These are phyloP conservation scores for Rehmannia glutinosa DNA, from an alignment of 257 asterid species.

Conservation along the genomic window DNA sequence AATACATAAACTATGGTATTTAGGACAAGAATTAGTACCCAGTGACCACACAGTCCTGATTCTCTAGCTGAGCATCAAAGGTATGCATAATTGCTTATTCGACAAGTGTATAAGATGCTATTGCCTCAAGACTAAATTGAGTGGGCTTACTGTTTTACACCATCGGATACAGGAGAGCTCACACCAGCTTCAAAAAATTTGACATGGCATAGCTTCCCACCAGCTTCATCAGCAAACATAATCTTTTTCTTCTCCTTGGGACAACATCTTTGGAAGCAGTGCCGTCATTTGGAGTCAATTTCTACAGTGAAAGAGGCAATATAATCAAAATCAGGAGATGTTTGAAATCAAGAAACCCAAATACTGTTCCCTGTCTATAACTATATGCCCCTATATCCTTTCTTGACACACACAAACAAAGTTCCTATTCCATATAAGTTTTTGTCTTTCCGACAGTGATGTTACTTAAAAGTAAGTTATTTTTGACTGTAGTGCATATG, in stretches of 20 bases:
- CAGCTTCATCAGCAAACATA: slow-evolving; percentile 63
- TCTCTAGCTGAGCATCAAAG: background rate
- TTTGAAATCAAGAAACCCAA: background rate
- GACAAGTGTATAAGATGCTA: background rate
- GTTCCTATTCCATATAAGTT: background rate
- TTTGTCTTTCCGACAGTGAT: background rate
- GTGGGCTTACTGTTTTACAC: slow-evolving; percentile 11
- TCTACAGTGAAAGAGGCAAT: slow-evolving; percentile 24
- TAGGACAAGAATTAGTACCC: background rate
- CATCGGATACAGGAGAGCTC: slow-evolving; percentile 16
- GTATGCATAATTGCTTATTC: background rate
- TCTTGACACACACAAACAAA: background rate
- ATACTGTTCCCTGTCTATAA: background rate
- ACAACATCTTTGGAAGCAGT: slow-evolving; percentile 21
- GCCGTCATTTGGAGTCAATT: slow-evolving; percentile 25
- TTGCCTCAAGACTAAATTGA: background rate
- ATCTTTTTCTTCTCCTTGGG: slow-evolving; percentile 47
- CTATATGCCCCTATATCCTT: background rate
- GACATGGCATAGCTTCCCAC: slow-evolving; percentile 53
- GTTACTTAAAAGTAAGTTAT: background rate
- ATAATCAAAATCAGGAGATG: background rate
- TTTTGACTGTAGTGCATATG: background rate
- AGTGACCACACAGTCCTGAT: background rate
- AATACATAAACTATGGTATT: background rate
- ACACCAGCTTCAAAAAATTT: slow-evolving; percentile 34